Base-by-base conservation (phyloP, 2,329 filamentous ascomycete species). In the Xylariaceae sp. region DNA sequence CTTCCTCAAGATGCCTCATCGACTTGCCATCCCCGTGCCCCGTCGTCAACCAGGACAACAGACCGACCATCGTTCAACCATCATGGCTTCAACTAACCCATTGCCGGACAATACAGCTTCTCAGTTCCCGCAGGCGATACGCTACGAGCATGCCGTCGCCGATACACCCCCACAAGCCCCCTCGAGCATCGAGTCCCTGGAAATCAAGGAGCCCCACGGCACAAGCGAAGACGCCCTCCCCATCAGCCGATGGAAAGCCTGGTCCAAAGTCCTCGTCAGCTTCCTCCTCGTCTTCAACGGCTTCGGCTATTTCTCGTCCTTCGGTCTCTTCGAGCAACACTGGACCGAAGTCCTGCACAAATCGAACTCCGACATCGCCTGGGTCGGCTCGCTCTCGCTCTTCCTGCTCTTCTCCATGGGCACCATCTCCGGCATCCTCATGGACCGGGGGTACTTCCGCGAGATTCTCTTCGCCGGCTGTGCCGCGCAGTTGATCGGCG, bases 361-460 rank as follows among this genome's bases (percentile, higher is more conserved):
- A 15, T 70, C 77, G 0, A 75, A 79, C 1, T 75, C 75, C 0
- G 65, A 67, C 37, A 75, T 78, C n/a, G 73, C 76, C 8, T 78
- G 75, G 76, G 75, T 78, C 37, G 76, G 76, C 9, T 73, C 75
- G 1, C 69, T 76, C 2, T 75, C 77, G 56, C 69, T 68, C 0
- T 77, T 74, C 53, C 66, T 77, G 4, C 68, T 66, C 44, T 56
- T 67, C 37, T 52, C 66, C 3, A 58, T 61, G 0, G 68, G 76
- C 15, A 61, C 76, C 11, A 66, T 76, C 11, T 64, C 72, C 1
- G 75, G 76, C 0, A 50, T 56, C 2, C 11, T 53, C 1, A 59
- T 37, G 17, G 60, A 58, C 10, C 8, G 53, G 8, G 60, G 60
- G 9, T 49, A 55, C n/a, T 45, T 72, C 62, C 34, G 64, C 64